Evolutionary conservation across 176 grass and related monocot genomes (phyloP), one percentile per base, ranked within the genome.

Genomic region (Poa annua): DNA sequence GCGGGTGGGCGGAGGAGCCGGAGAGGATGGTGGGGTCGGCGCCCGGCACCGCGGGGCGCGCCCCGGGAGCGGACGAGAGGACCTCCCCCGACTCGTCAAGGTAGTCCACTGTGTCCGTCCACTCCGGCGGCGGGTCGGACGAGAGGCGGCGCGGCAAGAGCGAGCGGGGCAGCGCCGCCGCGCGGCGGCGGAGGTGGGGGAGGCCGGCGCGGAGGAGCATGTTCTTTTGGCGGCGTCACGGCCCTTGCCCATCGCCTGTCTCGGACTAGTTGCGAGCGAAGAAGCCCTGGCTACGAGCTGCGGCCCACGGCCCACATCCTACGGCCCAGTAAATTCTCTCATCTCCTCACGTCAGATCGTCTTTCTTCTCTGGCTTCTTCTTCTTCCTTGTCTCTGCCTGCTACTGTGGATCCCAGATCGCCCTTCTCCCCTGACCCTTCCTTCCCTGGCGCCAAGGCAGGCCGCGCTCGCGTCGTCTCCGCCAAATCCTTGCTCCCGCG

Each of bases 71-170:
- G 35, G 93, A 83, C 83, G 89, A 86, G 74, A 98, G 90, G 39
- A 98, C 42, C 47, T 71, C 83, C 12, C 96, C 96, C 55, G 87
- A 81, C 83, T 96, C 93, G 74, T 99, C 96, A 55, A 96, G 89
- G 77, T 99, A 99, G 70, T 96, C 87, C 42, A 99, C 84, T 25
- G 91, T 90, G 38, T 94, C 96, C 36, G 89, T 99, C 96, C 96
- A 99, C 61, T 88, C 85, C 29, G 75, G 32, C 4, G 74, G 41
- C 3, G 71, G 26, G 13, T 67, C 69, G 61, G 54, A 66, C 0
- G 78, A 83, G 25, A 87, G 50, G 35, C 34, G 61, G 36, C n/a
- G 36, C n/a, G 26, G 26, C 3, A 15, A 59, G 0, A 80, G 25
- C 24, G 71, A 36, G 20, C 78, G n/a, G 59, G 66, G 50, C 14